Conservation (phyloP, 2,329 filamentous ascomycete genomes). For the Nannizziopsis barbatae region DNA sequence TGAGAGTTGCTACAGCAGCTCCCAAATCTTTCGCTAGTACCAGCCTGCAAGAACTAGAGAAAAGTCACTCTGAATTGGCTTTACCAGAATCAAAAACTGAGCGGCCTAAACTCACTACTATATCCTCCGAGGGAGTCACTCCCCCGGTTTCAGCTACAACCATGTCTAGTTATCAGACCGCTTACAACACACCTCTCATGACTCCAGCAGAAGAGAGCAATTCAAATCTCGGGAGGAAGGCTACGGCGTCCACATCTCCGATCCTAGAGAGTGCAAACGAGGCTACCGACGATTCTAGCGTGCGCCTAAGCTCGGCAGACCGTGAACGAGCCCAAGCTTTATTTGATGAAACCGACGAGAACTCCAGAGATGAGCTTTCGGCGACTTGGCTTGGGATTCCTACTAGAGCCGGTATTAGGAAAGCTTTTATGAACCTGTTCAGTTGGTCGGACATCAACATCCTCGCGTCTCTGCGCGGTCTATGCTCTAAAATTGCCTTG, state of each 20-base stretch:
- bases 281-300: neutral
- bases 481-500: constrained; percentile 72
- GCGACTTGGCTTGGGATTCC: constrained; percentile 71
- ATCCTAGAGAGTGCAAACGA: constrained; percentile 3
- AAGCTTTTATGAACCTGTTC: constrained; percentile 86
- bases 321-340: constrained; percentile 68
- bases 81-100: constrained; percentile 21
- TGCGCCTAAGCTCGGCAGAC: constrained; percentile 29
- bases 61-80: constrained; percentile 16
- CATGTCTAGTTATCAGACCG: constrained; percentile 36
- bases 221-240: neutral
- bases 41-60: neutral
- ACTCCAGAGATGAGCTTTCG: constrained; percentile 66
- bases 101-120: constrained; percentile 17
- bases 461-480: constrained; percentile 60
- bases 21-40: constrained; percentile 1
- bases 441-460: constrained; percentile 76
- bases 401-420: constrained; percentile 44
- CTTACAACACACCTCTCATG: constrained; percentile 31
- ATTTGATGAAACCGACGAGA: constrained; percentile 70
- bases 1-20: constrained; percentile 1
- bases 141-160: constrained; percentile 27
- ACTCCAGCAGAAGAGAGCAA: constrained; percentile 18
- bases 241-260: neutral
- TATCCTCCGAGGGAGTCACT: constrained; percentile 21